These are phyloP conservation scores for Marvania coccoides DNA, from an alignment of 139 green algal species.

Conservation along the genomic window DNA sequence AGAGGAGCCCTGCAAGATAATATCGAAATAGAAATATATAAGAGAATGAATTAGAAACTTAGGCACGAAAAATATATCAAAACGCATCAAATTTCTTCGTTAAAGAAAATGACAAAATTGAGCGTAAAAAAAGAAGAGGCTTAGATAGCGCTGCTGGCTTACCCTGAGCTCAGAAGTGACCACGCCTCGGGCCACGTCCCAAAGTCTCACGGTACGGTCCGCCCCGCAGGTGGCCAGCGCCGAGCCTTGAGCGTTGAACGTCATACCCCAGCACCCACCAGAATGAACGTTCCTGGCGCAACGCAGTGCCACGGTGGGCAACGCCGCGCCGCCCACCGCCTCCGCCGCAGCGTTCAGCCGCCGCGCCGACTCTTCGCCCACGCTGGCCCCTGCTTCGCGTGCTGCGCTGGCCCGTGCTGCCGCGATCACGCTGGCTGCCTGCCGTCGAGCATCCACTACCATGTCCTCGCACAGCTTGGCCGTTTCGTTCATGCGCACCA, in stretches of 20 bases:
- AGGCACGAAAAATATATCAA: too few relatives aligned
- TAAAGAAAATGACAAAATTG: too few relatives aligned
- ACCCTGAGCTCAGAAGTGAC: conserved; percentile 3
- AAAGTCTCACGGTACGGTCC: conserved; percentile 55
- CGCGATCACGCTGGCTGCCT: conserved; percentile 14
- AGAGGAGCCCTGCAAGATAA: conserved; percentile 28
- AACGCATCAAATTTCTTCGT: too few relatives aligned
- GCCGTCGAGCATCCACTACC: conserved; percentile 18
- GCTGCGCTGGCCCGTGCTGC: conserved; percentile 1
- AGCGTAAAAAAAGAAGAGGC: too few relatives aligned
- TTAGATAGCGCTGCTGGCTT: too few relatives aligned
- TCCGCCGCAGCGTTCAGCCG: neutral
- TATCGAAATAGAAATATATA: neutral
- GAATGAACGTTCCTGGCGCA: conserved; percentile 26
- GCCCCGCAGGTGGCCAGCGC: conserved; percentile 54
- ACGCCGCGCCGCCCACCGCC: neutral
- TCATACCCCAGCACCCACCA: conserved; percentile 45
- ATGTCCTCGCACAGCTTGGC: conserved; percentile 46
- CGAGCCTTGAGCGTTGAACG: conserved; percentile 35
- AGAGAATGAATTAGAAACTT: too few relatives aligned
- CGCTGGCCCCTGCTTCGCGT: neutral
- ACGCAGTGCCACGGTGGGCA: conserved; percentile 5
- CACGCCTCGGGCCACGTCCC: conserved; percentile 35
- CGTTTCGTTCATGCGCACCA: conserved; percentile 56
- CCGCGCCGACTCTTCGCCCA: neutral